Percentiles rank a stretch among this genome's conserved stretches.
These are phyloP conservation scores for Thermoascus crustaceus DNA, from an alignment of 2,329 filamentous ascomycete species.

Conservation along the genomic window DNA sequence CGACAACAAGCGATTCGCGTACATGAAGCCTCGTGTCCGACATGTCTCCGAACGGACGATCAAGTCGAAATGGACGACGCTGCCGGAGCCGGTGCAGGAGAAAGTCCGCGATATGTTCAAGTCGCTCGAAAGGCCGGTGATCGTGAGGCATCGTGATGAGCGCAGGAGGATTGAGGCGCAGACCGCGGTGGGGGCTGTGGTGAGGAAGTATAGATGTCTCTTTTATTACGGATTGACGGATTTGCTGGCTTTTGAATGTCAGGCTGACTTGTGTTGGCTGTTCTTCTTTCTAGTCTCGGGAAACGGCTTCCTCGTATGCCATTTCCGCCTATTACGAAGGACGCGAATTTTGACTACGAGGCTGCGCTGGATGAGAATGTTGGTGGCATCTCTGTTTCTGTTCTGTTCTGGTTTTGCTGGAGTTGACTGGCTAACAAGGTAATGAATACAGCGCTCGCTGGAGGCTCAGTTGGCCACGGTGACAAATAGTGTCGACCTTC, in stretches of 20 bases:
- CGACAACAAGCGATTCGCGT: conserved; percentile 28
- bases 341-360: conserved; percentile 37
- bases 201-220: conserved; percentile 39
- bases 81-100: conserved; percentile 35
- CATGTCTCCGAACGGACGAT: conserved; percentile 36
- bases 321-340: conserved; percentile 36
- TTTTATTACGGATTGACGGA: too few species aligned
- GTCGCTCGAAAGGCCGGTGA: conserved; percentile 35
- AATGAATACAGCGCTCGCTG: conserved; percentile 22
- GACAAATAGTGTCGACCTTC: conserved; percentile 31
- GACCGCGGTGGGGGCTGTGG: conserved; percentile 32
- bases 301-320: conserved; percentile 39
- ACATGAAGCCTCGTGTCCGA: conserved; percentile 33
- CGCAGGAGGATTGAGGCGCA: conserved; percentile 36
- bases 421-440: too few species aligned
- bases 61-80: conserved; percentile 39
- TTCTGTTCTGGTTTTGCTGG: too few species aligned
- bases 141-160: conserved; percentile 35
- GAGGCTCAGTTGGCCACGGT: conserved; percentile 33
- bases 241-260: too few species aligned
- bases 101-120: conserved; percentile 36
- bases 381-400: too few species aligned
- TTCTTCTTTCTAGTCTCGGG: conserved; percentile 21
- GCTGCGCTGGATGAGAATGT: conserved; percentile 36
- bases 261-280: background rate